Evolutionary conservation across 306 rosid genomes (phyloP).

Genomic region (Astragalus glycyphyllos): DNA sequence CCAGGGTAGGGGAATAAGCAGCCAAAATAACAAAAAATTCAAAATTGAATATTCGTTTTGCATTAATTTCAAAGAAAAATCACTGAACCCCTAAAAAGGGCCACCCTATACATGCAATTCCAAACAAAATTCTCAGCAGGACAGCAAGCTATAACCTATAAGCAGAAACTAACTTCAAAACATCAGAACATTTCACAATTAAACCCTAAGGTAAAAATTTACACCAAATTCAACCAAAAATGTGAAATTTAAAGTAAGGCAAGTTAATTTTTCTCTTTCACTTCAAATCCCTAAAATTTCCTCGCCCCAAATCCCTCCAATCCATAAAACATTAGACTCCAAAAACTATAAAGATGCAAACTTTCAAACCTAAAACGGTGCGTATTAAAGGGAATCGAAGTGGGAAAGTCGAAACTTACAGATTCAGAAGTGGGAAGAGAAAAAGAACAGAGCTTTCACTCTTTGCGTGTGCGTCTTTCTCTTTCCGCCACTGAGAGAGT

Average conservation of each 20-base stretch:
- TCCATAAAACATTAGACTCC: constrained; percentile 3
- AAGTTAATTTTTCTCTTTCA: no score
- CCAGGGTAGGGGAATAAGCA: not conserved
- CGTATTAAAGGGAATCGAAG: not conserved
- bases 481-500: constrained; percentile 28
- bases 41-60: constrained; percentile 27
- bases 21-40: not conserved
- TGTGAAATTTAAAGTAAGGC: constrained; percentile 20
- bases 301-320: constrained; percentile 31
- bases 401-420: constrained; percentile 48
- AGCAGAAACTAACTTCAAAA: constrained; percentile 32
- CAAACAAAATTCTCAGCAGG: constrained; percentile 8
- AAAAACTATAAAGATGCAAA: constrained; percentile 19
- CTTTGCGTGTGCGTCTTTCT: not conserved
- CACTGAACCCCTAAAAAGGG: constrained; percentile 10
- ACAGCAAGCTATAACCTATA: constrained; percentile 12
- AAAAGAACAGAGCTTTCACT: constrained; percentile 48
- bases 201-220: constrained; percentile 23
- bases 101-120: constrained; percentile 19
- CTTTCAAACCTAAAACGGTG: not conserved
- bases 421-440: constrained; percentile 47
- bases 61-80: constrained; percentile 27
- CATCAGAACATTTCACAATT: constrained; percentile 31
- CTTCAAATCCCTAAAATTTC: constrained; percentile 60
- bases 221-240: constrained; percentile 12